A percentile compares a stretch with the other conserved stretches of the same genome.
Evolutionary conservation across 192 early-diverging fungal genomes (phyloP).

Genomic region (Rhizophagus sp.): DNA sequence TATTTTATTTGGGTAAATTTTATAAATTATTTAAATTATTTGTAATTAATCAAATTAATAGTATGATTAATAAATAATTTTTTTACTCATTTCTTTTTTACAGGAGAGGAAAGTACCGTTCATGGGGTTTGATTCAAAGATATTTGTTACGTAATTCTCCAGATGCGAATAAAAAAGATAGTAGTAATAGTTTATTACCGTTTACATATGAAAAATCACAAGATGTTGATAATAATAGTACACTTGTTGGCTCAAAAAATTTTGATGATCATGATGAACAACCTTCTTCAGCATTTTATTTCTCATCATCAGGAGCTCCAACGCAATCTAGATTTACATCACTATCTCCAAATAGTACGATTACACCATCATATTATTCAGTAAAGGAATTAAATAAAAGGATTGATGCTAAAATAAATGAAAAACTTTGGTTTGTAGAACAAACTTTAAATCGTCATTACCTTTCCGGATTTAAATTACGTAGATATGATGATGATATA

Average conservation of each 20-base stretch:
- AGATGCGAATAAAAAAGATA: background rate
- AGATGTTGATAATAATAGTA: background rate
- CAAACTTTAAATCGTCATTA: constrained; percentile 1
- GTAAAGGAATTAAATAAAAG: background rate
- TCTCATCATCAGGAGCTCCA: background rate
- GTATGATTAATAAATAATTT: too few relatives aligned
- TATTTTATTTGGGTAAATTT: background rate
- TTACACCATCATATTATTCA: background rate
- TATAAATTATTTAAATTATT: too few relatives aligned
- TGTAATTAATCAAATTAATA: too few relatives aligned
- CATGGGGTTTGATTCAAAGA: background rate
- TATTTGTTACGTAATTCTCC: background rate
- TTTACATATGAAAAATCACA: background rate
- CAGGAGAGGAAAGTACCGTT: background rate
- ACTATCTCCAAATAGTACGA: too few relatives aligned
- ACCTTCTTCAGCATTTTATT: background rate
- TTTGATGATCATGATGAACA: too few relatives aligned
- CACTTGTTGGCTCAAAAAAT: too few relatives aligned
- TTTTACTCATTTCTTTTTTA: too few relatives aligned
- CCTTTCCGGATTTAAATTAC: constrained; percentile 9
- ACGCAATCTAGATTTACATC: background rate
- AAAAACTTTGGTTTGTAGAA: background rate
- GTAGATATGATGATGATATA: background rate
- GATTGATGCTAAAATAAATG: background rate
- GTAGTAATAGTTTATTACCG: background rate